Evolutionary conservation across 2,329 filamentous ascomycete genomes (phyloP).

Genomic region (Aspergillus pseudoviridinutans): DNA sequence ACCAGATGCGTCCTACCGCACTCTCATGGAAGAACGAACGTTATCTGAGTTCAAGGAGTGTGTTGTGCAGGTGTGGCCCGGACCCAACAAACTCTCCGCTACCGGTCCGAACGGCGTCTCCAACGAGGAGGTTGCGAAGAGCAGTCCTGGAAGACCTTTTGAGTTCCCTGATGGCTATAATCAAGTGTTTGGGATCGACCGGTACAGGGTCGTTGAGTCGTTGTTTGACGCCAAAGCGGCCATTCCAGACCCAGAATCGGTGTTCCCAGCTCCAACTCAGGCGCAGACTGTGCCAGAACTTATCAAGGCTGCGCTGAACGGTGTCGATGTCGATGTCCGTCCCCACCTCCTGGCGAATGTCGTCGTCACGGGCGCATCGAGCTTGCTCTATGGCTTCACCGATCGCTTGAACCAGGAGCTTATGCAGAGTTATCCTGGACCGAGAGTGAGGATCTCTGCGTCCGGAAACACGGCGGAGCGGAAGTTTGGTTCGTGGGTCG

Average conservation of each 20-base stretch:
- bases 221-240: slow-evolving; percentile 85
- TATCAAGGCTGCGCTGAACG: slow-evolving; percentile 70
- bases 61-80: slow-evolving; percentile 89
- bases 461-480: slow-evolving; percentile 82
- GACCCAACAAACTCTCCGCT: slow-evolving; percentile 62
- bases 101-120: slow-evolving; percentile 50
- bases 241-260: slow-evolving; percentile 47
- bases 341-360: slow-evolving; percentile 82
- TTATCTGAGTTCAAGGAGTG: slow-evolving; percentile 97
- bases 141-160: slow-evolving; percentile 77
- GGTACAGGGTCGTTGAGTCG: slow-evolving; percentile 80
- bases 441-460: slow-evolving; percentile 83
- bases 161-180: slow-evolving; percentile 98
- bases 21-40: slow-evolving; percentile 85
- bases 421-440: slow-evolving; percentile 73
- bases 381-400: slow-evolving; percentile 83
- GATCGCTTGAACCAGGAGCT: slow-evolving; percentile 86
- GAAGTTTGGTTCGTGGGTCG: slow-evolving; percentile 92
- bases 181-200: slow-evolving; percentile 85
- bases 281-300: slow-evolving; percentile 79
- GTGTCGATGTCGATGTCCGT: slow-evolving; percentile 84
- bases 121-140: slow-evolving; percentile 73
- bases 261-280: slow-evolving; percentile 55
- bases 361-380: slow-evolving; percentile 85
- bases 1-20: slow-evolving; percentile 67